Base-by-base conservation (phyloP, 1,284 basidiomycete genomes). In the Tilletia indica region DNA sequence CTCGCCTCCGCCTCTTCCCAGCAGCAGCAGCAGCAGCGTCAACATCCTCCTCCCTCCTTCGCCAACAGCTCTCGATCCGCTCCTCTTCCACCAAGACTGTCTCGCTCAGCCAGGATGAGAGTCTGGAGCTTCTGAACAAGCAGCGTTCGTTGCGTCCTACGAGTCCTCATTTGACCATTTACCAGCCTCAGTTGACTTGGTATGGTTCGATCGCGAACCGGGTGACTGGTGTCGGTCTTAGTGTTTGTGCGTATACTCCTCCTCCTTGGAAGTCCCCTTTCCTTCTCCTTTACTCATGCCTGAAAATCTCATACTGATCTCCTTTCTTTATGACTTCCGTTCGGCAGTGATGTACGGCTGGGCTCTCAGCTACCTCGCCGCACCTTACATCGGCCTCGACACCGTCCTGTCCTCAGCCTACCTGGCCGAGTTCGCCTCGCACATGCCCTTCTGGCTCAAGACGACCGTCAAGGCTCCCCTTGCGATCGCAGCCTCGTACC, bases 81-180 rank as follows among this genome's bases (percentile, higher is more conserved):
- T 38, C 61, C 34, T 34, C 61, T 1, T 34, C 61, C 34, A n/a
- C 36, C 61, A 64, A 64, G 61, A 64, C 61, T 11, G 36, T 38
- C 34, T 38, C 61, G 12, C 36, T 36, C 34, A 87, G 89, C 1
- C 86, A 89, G 0, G 88, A 89, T 1, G 87, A 89, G 66, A 85
- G 87, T 61, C 72, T 85, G 63, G 88, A 88, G 4, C 90, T 96
- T 75, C 87, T 98, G 76, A 96, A 99, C 87, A 85, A 89, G 76
- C 94, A 97, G 85, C 90, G 96, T 76, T 86, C 92, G 68, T 87
- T 88, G 68, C 91, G 96, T 39, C 96, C 97, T 21, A 91, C 88
- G 72, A 92, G 91, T 80, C 96, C 97, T 31, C 94, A 97, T 85
- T 91, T 95, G 80, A 93, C 93, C 67, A 97, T 98, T 86, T 99